Base-by-base conservation (phyloP, 192 early-diverging fungal species). In the Coemansia sp. region DNA sequence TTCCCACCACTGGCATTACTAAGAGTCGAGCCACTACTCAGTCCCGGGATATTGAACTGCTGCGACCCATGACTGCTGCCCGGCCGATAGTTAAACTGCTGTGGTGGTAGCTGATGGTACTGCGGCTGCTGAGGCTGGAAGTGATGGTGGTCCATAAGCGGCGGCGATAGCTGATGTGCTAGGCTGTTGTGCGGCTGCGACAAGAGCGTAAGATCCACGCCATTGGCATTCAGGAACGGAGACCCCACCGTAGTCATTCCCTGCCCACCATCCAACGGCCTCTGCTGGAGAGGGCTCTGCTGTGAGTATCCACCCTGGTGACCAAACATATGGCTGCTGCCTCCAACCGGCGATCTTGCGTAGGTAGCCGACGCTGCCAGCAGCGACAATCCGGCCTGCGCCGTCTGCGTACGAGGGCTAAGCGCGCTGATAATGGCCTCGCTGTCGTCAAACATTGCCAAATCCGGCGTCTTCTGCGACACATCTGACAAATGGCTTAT, bases 171-270 rank as follows among this genome's bases (percentile, higher is more conserved):
- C 13, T 71, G 62, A 24, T 71, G 72, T 38, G 63, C 66, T 57
- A 80, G 63, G 48, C 77, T 80, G 66, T 80, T 80, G 34, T 80
- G 77, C 50, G 77, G 77, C 72, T 80, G 77, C 65, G 77, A 80
- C 77, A 80, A 74, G 20, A 80, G 62, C 59, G 72, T 80, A 18
- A 72, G 69, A 66, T 80, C 63, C 37, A 69, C 69, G 24, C 72
- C 77, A 24, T 59, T 35, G 5, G 68, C 53, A 24, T 66, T 74
- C 23, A 80, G 40, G 35, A 74, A 80, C 61, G 77, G 72, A 24
- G 71, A 63, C 9, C 64, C 67, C n/a, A 69, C 50, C 3, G 28
- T 63, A 2, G 40, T 58, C 2, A 62, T 71, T 0, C 40, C 62
- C 55, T 67, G 74, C 39, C 14, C 16, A 5, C 16, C 39, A 16